These are phyloP conservation scores for Phoenix dactylifera DNA, from an alignment of 176 grass and related monocot species.

Conservation along the genomic window DNA sequence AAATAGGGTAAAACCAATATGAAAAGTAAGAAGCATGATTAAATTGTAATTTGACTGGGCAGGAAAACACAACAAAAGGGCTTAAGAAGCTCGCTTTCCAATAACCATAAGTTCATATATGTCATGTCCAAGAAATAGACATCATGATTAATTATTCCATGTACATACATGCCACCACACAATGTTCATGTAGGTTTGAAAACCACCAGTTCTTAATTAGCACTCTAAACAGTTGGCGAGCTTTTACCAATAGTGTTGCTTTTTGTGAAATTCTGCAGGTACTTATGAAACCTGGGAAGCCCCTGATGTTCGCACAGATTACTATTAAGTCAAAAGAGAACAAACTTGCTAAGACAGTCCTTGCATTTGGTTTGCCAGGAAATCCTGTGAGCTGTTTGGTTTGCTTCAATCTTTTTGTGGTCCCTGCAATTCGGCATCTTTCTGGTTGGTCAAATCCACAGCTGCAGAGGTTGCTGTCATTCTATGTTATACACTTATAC, in stretches of 20 bases:
- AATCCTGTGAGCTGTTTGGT: constrained; percentile 95
- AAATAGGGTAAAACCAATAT: no score
- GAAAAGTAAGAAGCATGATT: no score
- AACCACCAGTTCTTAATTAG: no score
- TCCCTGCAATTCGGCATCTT: constrained; percentile 66
- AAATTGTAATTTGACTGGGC: no score
- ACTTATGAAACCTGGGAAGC: constrained; percentile 86
- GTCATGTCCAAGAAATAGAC: no score
- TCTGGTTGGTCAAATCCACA: constrained; percentile 76
- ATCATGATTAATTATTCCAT: no score
- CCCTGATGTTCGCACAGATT: constrained; percentile 74
- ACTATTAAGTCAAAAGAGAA: constrained; percentile 24
- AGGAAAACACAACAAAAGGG: no score
- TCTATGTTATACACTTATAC: neutral
- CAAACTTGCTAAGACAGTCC: constrained; percentile 44
- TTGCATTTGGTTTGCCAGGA: constrained; percentile 96
- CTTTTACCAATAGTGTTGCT: constrained; percentile 15
- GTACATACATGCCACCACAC: no score
- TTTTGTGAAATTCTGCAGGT: constrained; percentile 34
- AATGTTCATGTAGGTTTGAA: no score
- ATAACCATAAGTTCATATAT: no score
- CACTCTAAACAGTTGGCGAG: no score
- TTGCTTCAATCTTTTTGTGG: constrained; percentile 84
- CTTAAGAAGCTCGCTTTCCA: no score
- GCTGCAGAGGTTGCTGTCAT: constrained; percentile 46